Percentiles rank a stretch among this genome's conserved stretches.
phyloP scores from a whole-genome alignment of 2,329 filamentous ascomycete species.

The Teratosphaeria viscida region DNA sequence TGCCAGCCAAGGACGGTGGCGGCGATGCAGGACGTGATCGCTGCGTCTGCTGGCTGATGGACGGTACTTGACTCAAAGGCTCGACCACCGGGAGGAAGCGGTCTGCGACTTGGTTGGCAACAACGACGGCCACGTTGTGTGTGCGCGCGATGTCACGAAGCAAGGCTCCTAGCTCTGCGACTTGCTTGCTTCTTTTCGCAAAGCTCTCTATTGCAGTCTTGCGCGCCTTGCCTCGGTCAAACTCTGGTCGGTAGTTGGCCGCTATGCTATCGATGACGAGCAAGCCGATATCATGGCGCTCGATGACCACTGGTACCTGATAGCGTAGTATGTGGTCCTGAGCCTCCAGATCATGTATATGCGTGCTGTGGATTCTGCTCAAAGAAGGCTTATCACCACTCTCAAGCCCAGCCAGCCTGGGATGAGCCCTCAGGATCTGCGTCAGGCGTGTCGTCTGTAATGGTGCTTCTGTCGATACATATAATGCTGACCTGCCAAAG shows the following conservation, averaged over 20 bases:
- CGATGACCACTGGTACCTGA: constrained; percentile 78
- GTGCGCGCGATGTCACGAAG: constrained; percentile 65
- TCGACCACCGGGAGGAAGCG: constrained; percentile 45
- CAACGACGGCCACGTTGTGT: constrained; percentile 71
- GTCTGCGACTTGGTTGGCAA: constrained; percentile 92
- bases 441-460: constrained; percentile 71
- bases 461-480: constrained; percentile 85
- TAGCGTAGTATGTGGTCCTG: constrained; percentile 92
- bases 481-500: constrained; percentile 64
- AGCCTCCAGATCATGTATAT: constrained; percentile 79
- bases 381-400: constrained; percentile 49
- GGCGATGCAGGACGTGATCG: constrained; percentile 12
- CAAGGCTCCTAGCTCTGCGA: constrained; percentile 64
- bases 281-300: constrained; percentile 65
- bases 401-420: constrained; percentile 42
- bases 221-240: constrained; percentile 43
- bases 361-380: constrained; percentile 66
- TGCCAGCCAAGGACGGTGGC: not conserved
- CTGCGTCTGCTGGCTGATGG: constrained; percentile 1
- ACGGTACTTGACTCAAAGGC: constrained; percentile 4
- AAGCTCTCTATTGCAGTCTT: constrained; percentile 41
- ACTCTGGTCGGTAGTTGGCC: constrained; percentile 90
- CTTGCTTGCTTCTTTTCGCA: constrained; percentile 64
- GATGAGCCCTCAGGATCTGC: constrained; percentile 64
- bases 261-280: constrained; percentile 85